Base-by-base conservation (phyloP, 2,329 filamentous ascomycete genomes). In the Cyphellophora europaea region DNA sequence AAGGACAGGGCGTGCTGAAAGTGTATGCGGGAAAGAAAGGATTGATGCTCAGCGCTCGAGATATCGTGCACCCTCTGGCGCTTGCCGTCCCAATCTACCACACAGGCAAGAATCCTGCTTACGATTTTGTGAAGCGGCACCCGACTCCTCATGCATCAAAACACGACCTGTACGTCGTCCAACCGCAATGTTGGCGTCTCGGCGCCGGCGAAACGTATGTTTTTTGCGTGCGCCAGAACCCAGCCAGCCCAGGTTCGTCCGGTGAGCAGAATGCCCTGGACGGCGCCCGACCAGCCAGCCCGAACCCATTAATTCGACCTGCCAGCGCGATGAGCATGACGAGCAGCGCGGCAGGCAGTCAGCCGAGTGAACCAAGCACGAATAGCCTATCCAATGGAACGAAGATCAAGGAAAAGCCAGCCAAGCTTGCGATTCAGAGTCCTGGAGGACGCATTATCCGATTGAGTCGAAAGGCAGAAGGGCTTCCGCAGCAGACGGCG, bases 141-240 rank as follows among this genome's bases (percentile, higher is more conserved):
- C 93, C 93, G 5, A 98, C 91, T 3, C 91, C 91, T 6, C 91
- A 98, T 57, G 91, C 91, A n/a, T 87, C 94, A 54, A 77, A 89
- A 27, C 88, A 98, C 58, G 91, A 98, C 55, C 79, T 98, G 39
- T 98, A 98, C 58, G 84, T 98, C 44, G 84, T 88, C 29, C 91
- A 96, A 54, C 91, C 93, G 1, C 93, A 98, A 58, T 98, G 91
- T 56, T 74, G 81, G 45, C 77, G 79, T 16, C 68, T 98, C 17
- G 88, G 86, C 2, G 69, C 93, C 37, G 95, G 96, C 65, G 96
- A 98, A 56, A 98, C 91, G 0, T 98, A 95, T 54, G 89, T 98
- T 17, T 98, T 98, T 58, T 83, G 83, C 35, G 82, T 98, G 41
- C 83, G 91, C 30, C 91, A 98, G 54, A 88, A 98, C 54, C 84